phyloP scores from a whole-genome alignment of 2,329 filamentous ascomycete species.

The Stagonosporopsis tanaceti region DNA sequence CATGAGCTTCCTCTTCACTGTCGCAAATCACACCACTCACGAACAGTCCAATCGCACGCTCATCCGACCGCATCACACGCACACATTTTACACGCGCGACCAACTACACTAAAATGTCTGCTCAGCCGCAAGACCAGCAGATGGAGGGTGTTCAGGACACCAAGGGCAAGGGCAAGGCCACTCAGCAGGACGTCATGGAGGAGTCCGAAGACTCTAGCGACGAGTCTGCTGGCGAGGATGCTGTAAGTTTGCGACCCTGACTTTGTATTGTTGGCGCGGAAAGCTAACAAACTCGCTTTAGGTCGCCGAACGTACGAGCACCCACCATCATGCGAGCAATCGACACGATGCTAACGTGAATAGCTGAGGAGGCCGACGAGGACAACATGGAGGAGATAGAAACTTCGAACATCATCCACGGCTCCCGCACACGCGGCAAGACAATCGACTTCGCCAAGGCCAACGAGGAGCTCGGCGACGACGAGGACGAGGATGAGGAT shows the following conservation, averaged over 20 bases:
- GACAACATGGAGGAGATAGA: constrained; percentile 92
- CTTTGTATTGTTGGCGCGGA: constrained; percentile 21
- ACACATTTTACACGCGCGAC: constrained; percentile 9
- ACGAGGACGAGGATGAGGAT: constrained; percentile 82
- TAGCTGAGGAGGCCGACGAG: constrained; percentile 72
- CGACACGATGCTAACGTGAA: constrained; percentile 30
- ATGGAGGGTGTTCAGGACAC: constrained; percentile 52
- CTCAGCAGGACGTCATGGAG: constrained; percentile 70
- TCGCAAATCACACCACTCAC: constrained; percentile 32
- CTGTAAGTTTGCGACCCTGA: constrained; percentile 55
- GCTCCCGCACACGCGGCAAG: constrained; percentile 85
- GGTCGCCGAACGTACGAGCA: constrained; percentile 46
- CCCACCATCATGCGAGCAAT: neutral
- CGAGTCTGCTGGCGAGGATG: constrained; percentile 69
- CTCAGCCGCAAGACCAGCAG: constrained; percentile 45
- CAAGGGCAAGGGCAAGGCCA: constrained; percentile 90
- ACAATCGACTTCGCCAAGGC: constrained; percentile 94
- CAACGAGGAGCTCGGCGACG: constrained; percentile 75
- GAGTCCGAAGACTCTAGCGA: constrained; percentile 74
- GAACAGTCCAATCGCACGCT: constrained; percentile 27
- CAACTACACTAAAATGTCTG: constrained; percentile 38
- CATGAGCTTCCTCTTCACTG: constrained; percentile 29
- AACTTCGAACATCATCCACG: constrained; percentile 79
- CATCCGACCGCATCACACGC: constrained; percentile 23
- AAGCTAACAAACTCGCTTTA: constrained; percentile 37